A percentile compares a stretch with the other conserved stretches of the same genome.
Evolutionary conservation across 306 rosid genomes (phyloP).

Genomic region (Luffa acutangula): DNA sequence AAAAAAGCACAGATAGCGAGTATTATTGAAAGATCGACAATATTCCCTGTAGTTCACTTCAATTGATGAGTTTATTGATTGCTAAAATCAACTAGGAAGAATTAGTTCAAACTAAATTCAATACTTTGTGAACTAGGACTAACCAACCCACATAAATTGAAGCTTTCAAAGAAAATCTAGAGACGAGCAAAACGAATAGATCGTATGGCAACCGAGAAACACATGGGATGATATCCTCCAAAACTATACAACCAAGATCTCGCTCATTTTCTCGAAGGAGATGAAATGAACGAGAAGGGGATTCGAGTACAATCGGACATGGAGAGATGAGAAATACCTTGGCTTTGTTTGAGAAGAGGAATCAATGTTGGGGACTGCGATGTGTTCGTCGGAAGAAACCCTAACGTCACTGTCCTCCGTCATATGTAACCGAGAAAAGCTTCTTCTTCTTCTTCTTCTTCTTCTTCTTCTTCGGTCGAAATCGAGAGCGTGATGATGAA

Average conservation of each 20-base stretch:
- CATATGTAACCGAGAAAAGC: constrained; percentile 7
- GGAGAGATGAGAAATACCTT: constrained; percentile 31
- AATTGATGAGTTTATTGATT: neutral
- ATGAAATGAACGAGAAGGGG: neutral
- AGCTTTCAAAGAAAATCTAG: neutral
- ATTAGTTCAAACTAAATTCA: neutral
- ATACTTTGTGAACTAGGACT: neutral
- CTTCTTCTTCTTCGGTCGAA: neutral
- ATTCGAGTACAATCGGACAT: neutral
- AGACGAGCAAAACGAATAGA: neutral
- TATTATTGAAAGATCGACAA: neutral
- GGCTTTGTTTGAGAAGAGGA: constrained; percentile 57
- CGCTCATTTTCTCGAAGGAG: neutral
- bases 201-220: neutral
- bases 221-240: neutral
- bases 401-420: constrained; percentile 45
- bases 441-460: neutral
- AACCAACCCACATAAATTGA: neutral
- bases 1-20: neutral
- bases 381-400: constrained; percentile 41
- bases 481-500: neutral
- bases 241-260: neutral
- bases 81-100: neutral
- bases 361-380: constrained; percentile 17
- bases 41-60: neutral